Evolutionary conservation across 2,329 filamentous ascomycete genomes (phyloP).

Genomic region (Curvularia eragrostidis): DNA sequence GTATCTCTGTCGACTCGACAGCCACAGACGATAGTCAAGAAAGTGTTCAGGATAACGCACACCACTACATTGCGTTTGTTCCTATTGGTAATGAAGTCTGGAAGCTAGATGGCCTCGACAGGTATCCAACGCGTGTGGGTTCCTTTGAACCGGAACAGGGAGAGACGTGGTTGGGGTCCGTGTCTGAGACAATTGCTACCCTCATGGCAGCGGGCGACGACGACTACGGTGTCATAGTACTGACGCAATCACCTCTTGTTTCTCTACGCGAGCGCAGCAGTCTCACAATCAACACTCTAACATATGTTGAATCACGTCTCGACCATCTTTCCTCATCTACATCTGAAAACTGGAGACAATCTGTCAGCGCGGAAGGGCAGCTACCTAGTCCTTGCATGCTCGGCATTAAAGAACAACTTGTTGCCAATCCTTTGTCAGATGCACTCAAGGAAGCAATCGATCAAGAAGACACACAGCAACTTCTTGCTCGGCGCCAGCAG

Average conservation of each 20-base stretch:
- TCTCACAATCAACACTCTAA: conserved; percentile 55
- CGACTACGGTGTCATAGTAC: conserved; percentile 78
- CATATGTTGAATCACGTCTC: conserved; percentile 51
- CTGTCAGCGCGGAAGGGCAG: conserved; percentile 41
- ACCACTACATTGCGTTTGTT: conserved; percentile 90
- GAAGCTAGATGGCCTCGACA: conserved; percentile 86
- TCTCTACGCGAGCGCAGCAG: conserved; percentile 54
- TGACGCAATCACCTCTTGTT: conserved; percentile 71
- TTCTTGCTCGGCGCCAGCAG: conserved; percentile 29
- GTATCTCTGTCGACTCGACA: conserved; percentile 36
- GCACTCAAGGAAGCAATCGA: conserved; percentile 26
- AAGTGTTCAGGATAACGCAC: conserved; percentile 67
- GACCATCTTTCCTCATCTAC: conserved; percentile 30
- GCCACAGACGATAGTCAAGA: conserved; percentile 51
- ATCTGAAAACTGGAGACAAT: conserved; percentile 53
- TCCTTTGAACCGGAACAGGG: conserved; percentile 42
- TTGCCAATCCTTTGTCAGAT: conserved; percentile 19
- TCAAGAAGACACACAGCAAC: conserved; percentile 23
- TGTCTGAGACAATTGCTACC: conserved; percentile 67
- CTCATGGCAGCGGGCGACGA: conserved; percentile 72
- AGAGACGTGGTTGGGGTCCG: conserved; percentile 71
- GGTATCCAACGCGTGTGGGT: conserved; percentile 68
- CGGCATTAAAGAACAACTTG: conserved; percentile 24
- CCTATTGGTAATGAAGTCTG: conserved; percentile 77
- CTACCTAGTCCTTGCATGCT: conserved; percentile 25